Conservation (phyloP, 805 yeast species). For the Scheffersomyces spartinae region DNA sequence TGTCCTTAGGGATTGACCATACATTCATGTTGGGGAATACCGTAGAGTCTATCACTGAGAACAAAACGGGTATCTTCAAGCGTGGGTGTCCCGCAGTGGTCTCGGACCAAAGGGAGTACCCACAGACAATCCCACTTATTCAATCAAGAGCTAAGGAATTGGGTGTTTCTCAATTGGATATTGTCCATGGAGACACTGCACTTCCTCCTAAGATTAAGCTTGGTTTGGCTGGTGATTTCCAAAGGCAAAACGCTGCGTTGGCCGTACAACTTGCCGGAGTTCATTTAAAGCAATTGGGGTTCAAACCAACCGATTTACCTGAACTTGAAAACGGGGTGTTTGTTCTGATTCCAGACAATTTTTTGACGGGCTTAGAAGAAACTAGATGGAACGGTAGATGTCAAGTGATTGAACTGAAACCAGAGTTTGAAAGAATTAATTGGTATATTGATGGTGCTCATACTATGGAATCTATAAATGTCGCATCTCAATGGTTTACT, state of each 20-base stretch:
- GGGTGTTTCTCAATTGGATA: conserved; percentile 28
- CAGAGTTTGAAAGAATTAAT: conserved; percentile 30
- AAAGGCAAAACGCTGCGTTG: conserved; percentile 73
- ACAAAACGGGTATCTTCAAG: conserved; percentile 90
- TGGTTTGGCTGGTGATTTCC: conserved; percentile 81
- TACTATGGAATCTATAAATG: conserved; percentile 75
- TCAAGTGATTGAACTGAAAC: conserved; percentile 46
- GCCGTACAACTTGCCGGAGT: conserved; percentile 62
- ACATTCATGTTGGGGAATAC: conserved; percentile 79
- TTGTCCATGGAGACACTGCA: conserved; percentile 37
- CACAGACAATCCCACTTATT: conserved; percentile 44
- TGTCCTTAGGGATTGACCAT: conserved; percentile 88
- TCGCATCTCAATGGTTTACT: conserved; percentile 74
- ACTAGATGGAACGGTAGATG: conserved; percentile 96
- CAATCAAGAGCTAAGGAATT: conserved; percentile 60
- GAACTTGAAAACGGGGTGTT: conserved; percentile 9
- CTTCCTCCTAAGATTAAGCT: conserved; percentile 30
- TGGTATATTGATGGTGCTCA: conserved; percentile 97
- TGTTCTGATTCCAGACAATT: conserved; percentile 33
- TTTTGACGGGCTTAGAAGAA: conserved; percentile 45
- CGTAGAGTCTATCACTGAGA: conserved; percentile 86
- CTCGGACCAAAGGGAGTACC: conserved; percentile 38
- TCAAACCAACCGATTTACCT: conserved; percentile 14
- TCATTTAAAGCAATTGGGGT: conserved; percentile 43
- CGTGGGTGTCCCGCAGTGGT: conserved; percentile 55